Percentiles rank a stretch among this genome's conserved stretches.
phyloP scores from a whole-genome alignment of 2,329 filamentous ascomycete species.

The Penicillium glabrum region DNA sequence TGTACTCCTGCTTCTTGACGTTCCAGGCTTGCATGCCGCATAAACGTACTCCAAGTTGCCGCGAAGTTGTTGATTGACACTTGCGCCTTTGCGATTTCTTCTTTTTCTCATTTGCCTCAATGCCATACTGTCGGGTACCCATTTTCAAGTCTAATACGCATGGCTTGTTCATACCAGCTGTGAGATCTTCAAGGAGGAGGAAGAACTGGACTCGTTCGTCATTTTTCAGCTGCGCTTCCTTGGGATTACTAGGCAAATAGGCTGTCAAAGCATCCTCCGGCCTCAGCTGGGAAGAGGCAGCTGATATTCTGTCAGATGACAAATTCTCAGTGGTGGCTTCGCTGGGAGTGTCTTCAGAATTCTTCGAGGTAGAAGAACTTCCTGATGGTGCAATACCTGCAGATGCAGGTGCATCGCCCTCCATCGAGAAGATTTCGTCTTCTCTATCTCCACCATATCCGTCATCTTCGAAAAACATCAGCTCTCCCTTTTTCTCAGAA shows the following conservation, averaged over 20 bases:
- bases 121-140: slow-evolving; percentile 94
- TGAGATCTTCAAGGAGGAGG: slow-evolving; percentile 88
- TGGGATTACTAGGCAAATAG: slow-evolving; percentile 66
- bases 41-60: slow-evolving; percentile 85
- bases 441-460: slow-evolving; percentile 79
- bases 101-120: slow-evolving; percentile 90
- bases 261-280: slow-evolving; percentile 20
- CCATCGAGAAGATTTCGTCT: slow-evolving; percentile 69
- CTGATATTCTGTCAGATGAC: background rate
- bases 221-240: slow-evolving; percentile 63
- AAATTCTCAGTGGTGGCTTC: background rate
- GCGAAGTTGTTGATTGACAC: slow-evolving; percentile 87
- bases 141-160: slow-evolving; percentile 98
- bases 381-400: background rate
- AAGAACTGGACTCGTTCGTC: slow-evolving; percentile 81
- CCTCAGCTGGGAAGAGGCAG: background rate
- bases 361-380: slow-evolving; percentile 14
- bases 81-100: slow-evolving; percentile 90
- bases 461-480: slow-evolving; percentile 90
- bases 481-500: slow-evolving; percentile 66
- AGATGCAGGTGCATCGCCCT: slow-evolving; percentile 47
- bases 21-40: slow-evolving; percentile 98
- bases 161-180: slow-evolving; percentile 91
- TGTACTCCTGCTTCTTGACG: slow-evolving; percentile 73
- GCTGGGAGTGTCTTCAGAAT: slow-evolving; percentile 5